Evolutionary conservation across 1,284 basidiomycete species (phyloP).

Genomic region (Leccinum fallax): DNA sequence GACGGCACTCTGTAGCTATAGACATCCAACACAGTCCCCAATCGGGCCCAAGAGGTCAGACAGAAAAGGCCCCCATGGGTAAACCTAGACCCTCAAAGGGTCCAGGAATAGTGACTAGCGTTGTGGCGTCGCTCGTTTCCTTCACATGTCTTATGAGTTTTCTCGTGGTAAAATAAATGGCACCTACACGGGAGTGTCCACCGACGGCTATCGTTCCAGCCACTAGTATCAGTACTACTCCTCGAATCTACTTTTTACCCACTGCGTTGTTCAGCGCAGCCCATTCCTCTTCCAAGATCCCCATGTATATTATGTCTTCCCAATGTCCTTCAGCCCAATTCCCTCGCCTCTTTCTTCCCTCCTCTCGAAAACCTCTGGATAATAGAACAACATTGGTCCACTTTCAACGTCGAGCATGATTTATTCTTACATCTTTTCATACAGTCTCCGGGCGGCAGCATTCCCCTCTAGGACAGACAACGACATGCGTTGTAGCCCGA

Average conservation of each 20-base stretch:
- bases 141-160: background rate
- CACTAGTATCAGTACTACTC: background rate
- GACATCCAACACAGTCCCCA: too few relatives aligned
- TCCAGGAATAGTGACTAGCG: too few relatives aligned
- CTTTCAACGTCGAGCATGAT: background rate
- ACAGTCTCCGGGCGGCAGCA: slow-evolving; percentile 9
- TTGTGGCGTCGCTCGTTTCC: too few relatives aligned
- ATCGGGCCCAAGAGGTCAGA: too few relatives aligned
- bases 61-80: too few relatives aligned
- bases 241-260: background rate
- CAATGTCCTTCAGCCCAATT: slow-evolving; percentile 18
- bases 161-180: background rate
- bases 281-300: slow-evolving; percentile 21
- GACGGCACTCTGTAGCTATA: too few relatives aligned
- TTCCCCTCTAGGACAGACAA: slow-evolving; percentile 20
- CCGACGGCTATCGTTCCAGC: background rate
- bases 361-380: slow-evolving; percentile 18
- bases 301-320: slow-evolving; percentile 25
- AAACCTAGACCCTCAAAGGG: too few relatives aligned
- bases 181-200: background rate
- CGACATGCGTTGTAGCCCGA: slow-evolving; percentile 20
- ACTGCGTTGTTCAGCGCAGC: background rate
- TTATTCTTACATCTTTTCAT: slow-evolving; percentile 18
- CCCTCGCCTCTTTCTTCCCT: slow-evolving; percentile 18
- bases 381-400: background rate